Conservation (phyloP, 257 asterid species). For the Eucommia ulmoides region DNA sequence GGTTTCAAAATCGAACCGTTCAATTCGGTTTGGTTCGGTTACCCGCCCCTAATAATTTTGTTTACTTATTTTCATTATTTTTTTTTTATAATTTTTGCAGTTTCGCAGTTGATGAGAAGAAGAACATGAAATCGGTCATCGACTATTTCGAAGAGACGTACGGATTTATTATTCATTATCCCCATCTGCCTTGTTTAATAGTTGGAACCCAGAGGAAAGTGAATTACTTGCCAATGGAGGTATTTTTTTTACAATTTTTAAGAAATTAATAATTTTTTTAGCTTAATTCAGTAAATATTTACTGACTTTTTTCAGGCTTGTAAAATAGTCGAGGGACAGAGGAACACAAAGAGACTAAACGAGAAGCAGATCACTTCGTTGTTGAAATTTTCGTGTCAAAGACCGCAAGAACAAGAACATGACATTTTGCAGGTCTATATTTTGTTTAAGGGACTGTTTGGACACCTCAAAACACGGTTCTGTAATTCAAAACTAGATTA, state of each 20-base stretch:
- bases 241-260: neutral
- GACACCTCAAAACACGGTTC: too few relatives aligned
- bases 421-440: conserved; percentile 16
- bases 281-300: neutral
- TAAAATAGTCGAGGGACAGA: conserved; percentile 24
- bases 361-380: conserved; percentile 26
- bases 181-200: conserved; percentile 30
- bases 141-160: conserved; percentile 33
- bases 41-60: too few relatives aligned
- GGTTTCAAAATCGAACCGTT: too few relatives aligned
- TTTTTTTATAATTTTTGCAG: conserved; percentile 6
- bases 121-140: conserved; percentile 20
- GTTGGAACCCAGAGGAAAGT: conserved; percentile 28
- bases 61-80: conserved; percentile 1
- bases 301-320: conserved; percentile 12
- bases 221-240: conserved; percentile 32
- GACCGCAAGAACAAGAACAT: conserved; percentile 19
- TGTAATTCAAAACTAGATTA: too few relatives aligned
- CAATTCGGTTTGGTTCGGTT: too few relatives aligned
- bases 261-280: neutral
- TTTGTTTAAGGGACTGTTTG: too few relatives aligned
- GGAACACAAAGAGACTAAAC: conserved; percentile 21
- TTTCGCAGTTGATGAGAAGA: conserved; percentile 30
- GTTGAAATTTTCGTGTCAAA: conserved; percentile 23
- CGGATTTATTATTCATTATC: conserved; percentile 24